Conservation (phyloP, 257 asterid species). For the Nicotiana obtusifolia region DNA sequence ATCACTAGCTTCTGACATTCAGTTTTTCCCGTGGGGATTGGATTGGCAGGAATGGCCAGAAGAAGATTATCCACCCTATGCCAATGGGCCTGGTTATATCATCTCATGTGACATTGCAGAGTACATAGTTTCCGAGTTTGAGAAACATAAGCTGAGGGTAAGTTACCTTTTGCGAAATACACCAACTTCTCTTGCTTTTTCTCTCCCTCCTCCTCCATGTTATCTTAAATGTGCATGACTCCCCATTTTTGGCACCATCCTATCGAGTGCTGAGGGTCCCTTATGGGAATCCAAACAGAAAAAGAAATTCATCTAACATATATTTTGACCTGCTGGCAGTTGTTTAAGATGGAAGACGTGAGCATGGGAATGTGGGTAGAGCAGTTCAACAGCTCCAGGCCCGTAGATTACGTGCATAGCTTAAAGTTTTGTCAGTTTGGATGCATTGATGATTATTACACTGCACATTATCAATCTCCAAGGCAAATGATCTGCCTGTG, state of each 20-base stretch:
- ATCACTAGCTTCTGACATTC: constrained; percentile 9
- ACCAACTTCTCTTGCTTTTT: neutral
- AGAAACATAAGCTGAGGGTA: constrained; percentile 81
- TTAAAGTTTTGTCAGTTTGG: constrained; percentile 92
- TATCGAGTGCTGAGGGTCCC: neutral
- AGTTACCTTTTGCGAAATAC: constrained; percentile 4
- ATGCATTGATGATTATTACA: constrained; percentile 68
- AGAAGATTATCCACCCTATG: constrained; percentile 86
- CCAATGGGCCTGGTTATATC: constrained; percentile 95
- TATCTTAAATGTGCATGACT: neutral
- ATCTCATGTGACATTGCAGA: constrained; percentile 72
- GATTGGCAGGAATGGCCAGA: constrained; percentile 93
- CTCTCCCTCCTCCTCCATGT: neutral
- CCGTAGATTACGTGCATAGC: constrained; percentile 71
- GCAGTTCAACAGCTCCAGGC: constrained; percentile 54
- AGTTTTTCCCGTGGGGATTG: constrained; percentile 12
- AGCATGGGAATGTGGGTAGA: constrained; percentile 99
- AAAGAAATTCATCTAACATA: neutral
- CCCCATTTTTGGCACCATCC: neutral
- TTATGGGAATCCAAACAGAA: neutral
- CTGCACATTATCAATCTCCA: constrained; percentile 94
- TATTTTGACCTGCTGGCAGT: constrained; percentile 30
- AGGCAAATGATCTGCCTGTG: constrained; percentile 94
- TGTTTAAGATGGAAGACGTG: constrained; percentile 97
- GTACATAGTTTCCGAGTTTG: constrained; percentile 59